phyloP scores from a whole-genome alignment of 257 asterid genomes.

The Nicotiana tabacum region DNA sequence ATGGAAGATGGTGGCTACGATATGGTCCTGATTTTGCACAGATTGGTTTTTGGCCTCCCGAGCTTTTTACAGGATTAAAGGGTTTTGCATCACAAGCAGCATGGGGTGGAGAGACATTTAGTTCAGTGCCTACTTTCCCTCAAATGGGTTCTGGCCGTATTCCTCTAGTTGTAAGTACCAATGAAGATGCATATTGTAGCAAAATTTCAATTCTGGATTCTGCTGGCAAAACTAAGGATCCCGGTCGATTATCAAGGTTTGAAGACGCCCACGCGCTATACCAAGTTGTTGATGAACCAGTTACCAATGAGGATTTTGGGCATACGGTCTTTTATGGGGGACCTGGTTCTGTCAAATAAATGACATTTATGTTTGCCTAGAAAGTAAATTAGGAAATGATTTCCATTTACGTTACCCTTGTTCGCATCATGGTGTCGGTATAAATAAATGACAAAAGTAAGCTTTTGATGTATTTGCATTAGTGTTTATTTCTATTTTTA shows the following conservation, averaged over 20 bases:
- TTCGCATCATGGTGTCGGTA: no score
- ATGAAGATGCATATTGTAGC: background rate
- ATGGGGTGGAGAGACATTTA: background rate
- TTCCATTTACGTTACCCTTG: no score
- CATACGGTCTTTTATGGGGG: background rate
- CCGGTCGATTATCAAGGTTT: no score
- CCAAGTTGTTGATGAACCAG: background rate
- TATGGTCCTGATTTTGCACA: background rate
- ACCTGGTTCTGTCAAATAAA: background rate
- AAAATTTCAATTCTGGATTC: background rate
- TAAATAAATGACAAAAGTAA: no score
- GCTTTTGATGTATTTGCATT: no score
- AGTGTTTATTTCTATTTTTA: no score
- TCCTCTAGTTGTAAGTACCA: background rate
- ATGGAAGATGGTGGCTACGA: background rate
- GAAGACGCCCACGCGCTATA: background rate
- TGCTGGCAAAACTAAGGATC: background rate
- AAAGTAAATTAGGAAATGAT: no score
- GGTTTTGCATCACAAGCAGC: background rate
- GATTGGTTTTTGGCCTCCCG: background rate
- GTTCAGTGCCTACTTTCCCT: background rate
- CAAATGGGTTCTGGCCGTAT: background rate
- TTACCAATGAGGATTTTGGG: background rate
- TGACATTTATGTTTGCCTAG: no score
- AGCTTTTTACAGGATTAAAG: background rate